Percentiles rank a stretch among this genome's conserved stretches.
phyloP scores from a whole-genome alignment of 257 asterid genomes.

The Plectranthus barbatus region DNA sequence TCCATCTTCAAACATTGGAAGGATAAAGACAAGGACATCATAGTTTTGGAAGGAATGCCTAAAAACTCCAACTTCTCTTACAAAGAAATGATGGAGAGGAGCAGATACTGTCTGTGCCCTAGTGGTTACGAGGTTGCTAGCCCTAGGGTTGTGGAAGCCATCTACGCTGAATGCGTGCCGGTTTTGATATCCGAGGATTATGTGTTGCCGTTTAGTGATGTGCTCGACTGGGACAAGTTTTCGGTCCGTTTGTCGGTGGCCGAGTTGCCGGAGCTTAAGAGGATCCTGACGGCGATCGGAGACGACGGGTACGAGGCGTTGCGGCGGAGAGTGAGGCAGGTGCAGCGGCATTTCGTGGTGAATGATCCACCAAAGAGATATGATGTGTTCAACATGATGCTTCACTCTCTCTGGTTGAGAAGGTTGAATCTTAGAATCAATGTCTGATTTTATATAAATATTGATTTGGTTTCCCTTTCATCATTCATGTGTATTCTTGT shows the following conservation, averaged over 20 bases:
- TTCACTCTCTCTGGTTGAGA: constrained; percentile 63
- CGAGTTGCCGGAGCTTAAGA: constrained; percentile 35
- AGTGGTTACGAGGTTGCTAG: constrained; percentile 69
- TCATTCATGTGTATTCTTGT: too few species aligned
- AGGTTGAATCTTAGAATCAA: constrained; percentile 48
- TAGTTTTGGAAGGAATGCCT: constrained; percentile 28
- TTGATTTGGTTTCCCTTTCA: neutral
- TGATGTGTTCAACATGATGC: constrained; percentile 52
- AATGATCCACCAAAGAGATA: constrained; percentile 51
- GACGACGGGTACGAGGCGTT: constrained; percentile 24
- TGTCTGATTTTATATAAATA: neutral
- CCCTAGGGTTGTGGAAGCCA: constrained; percentile 50
- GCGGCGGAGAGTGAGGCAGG: constrained; percentile 31
- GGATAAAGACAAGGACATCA: constrained; percentile 26
- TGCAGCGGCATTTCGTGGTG: constrained; percentile 44
- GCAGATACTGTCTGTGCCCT: constrained; percentile 55
- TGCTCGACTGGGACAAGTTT: constrained; percentile 53
- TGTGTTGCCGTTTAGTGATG: constrained; percentile 49
- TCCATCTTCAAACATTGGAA: constrained; percentile 41
- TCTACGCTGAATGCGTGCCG: constrained; percentile 57
- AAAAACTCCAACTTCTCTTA: constrained; percentile 22
- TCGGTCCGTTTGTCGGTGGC: constrained; percentile 30
- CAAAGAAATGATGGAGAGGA: constrained; percentile 33
- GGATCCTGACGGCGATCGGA: constrained; percentile 32
- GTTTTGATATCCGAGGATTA: constrained; percentile 45